Evolutionary conservation across 257 asterid genomes (phyloP).

Genomic region (Echites panduratus): DNA sequence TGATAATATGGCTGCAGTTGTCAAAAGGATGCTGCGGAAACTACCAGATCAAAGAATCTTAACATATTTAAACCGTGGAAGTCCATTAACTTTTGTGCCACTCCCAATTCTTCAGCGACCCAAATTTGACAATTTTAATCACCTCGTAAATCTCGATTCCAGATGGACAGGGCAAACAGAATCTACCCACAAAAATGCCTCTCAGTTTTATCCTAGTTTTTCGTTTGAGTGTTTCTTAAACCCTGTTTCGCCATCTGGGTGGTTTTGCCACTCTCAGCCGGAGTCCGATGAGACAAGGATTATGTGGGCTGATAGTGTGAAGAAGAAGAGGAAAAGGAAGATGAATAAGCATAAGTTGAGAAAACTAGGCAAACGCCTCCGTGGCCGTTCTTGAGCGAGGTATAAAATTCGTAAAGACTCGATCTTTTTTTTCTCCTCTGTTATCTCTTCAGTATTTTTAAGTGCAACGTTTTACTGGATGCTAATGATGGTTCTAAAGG

Average conservation of each 20-base stretch:
- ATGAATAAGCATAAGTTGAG: constrained; percentile 88
- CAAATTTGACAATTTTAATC: not conserved
- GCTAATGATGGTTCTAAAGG: not conserved
- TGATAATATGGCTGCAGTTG: not conserved
- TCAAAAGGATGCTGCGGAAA: not conserved
- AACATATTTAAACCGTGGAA: not conserved
- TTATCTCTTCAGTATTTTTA: not conserved
- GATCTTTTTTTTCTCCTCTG: not conserved
- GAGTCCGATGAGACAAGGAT: constrained; percentile 32
- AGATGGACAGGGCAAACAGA: not conserved
- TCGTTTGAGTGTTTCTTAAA: constrained; percentile 46
- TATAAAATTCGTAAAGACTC: constrained; percentile 1
- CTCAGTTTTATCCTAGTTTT: constrained; percentile 43
- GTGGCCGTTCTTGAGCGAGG: constrained; percentile 7
- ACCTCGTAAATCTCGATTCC: not conserved
- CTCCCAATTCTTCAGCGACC: not conserved
- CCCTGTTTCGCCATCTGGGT: constrained; percentile 31
- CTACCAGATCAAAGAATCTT: constrained; percentile 7
- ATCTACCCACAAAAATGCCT: not conserved
- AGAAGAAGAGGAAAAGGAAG: constrained; percentile 87
- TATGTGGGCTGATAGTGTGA: constrained; percentile 76
- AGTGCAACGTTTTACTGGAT: not conserved
- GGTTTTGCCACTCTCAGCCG: constrained; percentile 12
- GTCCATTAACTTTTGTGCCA: not conserved
- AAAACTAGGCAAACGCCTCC: constrained; percentile 36